Evolutionary conservation across 345 rosid species (phyloP), one percentile per base, ranked within the genome.

Genomic region (Citrus unshiu): DNA sequence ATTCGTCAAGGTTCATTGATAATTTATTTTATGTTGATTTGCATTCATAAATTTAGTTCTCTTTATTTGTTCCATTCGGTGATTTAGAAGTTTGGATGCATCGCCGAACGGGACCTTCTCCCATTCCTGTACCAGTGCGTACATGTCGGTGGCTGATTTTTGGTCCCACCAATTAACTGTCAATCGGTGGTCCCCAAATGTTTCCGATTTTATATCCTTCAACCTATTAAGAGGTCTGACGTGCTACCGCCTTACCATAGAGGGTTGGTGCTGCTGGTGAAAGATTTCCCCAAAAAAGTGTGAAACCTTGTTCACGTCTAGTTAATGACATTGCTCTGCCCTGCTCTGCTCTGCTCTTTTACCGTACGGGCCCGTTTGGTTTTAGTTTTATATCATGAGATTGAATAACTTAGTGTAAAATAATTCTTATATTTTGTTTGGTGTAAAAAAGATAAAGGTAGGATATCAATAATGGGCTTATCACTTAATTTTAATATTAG

Each of bases 1-100:
- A 76, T 82, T 62, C 68, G 78, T 82, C n/a, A 64, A 80, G 84
- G 74, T 84, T 82, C 79, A 70, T 82, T 75, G 68, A 82, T 83
- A 75, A 80, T 76, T 74, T 49, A 66, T 80, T 81, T 72, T 30
- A 66, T 78, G 64, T 39, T 78, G 35, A 46, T 63, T 62, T 73
- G 73, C 43, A 84, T 81, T 68, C 74, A 77, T 70, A 59, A 70
- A 40, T 60, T 77, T 39, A 24, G 35, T 35, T 13, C n/a, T 34
- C 12, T 49, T 32, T 19, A 9, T 74, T 21, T 75, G 46, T 46
- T 49, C 24, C 21, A 62, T 27, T 21, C 30, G 37, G n/a, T 35
- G 49, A 30, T 56, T 54, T 5, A 54, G n/a, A 54, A 54, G 21
- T 18, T 54, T 12, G 46, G 32, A 43, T 16, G 5, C 60, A 70